A percentile compares a stretch with the other conserved stretches of the same genome.
Conservation (phyloP, 495 filamentous ascomycete species). For the Aspergillus haitiensis region DNA sequence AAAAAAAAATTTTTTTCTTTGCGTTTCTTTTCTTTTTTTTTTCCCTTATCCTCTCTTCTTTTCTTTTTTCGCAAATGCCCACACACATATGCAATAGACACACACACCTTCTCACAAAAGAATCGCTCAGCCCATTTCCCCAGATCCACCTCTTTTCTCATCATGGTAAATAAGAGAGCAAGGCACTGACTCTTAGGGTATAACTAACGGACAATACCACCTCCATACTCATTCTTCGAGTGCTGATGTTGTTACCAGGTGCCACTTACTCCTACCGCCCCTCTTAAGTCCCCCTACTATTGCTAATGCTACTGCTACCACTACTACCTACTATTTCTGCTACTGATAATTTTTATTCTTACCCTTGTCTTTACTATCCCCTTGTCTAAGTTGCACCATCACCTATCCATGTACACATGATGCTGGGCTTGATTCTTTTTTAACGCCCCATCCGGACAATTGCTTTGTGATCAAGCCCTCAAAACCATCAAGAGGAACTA, state of each 20-base stretch:
- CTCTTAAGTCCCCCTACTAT: neutral
- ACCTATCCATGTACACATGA: slow-evolving; percentile 6
- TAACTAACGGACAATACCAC: slow-evolving; percentile 14
- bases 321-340: neutral
- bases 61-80: slow-evolving; percentile 24
- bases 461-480: slow-evolving; percentile 18
- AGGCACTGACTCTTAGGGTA: slow-evolving; percentile 16
- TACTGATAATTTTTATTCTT: neutral
- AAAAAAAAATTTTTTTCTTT: neutral
- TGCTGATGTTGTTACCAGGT: slow-evolving; percentile 20
- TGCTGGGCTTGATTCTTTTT: slow-evolving; percentile 17
- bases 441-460: slow-evolving; percentile 17
- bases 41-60: no score
- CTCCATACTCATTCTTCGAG: slow-evolving; percentile 3
- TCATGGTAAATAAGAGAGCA: slow-evolving; percentile 18
- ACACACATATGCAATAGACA: slow-evolving; percentile 27
- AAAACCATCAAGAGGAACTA: slow-evolving; percentile 13
- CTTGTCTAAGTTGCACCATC: slow-evolving; percentile 13
- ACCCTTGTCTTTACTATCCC: neutral
- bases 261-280: neutral
- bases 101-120: slow-evolving; percentile 26
- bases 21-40: no score
- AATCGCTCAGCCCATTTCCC: slow-evolving; percentile 22
- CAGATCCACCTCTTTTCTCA: slow-evolving; percentile 22
- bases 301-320: neutral